Percentiles rank a stretch among this genome's conserved stretches.
Evolutionary conservation across 1,139 yeast species (phyloP).

Genomic region (Kurtzmaniella quercitrusa): DNA sequence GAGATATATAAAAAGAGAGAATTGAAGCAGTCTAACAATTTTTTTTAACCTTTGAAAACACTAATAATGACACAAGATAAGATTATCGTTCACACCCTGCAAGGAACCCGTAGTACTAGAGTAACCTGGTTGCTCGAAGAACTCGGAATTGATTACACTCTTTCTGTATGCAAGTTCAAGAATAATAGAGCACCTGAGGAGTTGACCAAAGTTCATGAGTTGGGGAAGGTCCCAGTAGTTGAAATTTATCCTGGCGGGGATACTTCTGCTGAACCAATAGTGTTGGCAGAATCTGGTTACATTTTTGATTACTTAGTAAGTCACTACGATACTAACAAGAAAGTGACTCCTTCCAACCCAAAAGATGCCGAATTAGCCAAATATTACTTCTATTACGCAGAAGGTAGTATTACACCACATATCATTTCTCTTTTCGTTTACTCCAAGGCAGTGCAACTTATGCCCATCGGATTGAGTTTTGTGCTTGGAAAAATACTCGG

Average conservation of each 20-base stretch:
- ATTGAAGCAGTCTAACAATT: no score
- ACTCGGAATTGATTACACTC: conserved; percentile 35
- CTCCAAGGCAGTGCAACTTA: conserved; percentile 17
- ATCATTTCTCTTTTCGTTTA: conserved; percentile 27
- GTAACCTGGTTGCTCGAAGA: conserved; percentile 48
- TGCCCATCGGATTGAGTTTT: conserved; percentile 35
- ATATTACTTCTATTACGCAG: conserved; percentile 41
- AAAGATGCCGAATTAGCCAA: conserved; percentile 29
- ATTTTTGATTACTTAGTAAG: conserved; percentile 28
- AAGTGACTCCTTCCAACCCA: conserved; percentile 17
- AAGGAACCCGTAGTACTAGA: conserved; percentile 45
- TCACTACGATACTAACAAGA: conserved; percentile 22
- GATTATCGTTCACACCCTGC: conserved; percentile 31
- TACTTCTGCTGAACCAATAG: conserved; percentile 14
- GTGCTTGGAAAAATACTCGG: conserved; percentile 24
- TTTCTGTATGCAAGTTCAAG: background rate
- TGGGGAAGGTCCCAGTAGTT: conserved; percentile 32
- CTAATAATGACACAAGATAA: background rate
- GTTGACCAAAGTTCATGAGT: conserved; percentile 15
- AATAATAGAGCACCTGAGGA: conserved; percentile 18
- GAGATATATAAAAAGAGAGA: no score
- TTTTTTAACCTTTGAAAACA: background rate
- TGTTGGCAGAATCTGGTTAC: conserved; percentile 33
- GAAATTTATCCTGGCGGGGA: conserved; percentile 31
- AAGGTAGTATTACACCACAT: conserved; percentile 41